Conservation (phyloP, 495 filamentous ascomycete genomes). For the Hapsidospora chrysogenum region DNA sequence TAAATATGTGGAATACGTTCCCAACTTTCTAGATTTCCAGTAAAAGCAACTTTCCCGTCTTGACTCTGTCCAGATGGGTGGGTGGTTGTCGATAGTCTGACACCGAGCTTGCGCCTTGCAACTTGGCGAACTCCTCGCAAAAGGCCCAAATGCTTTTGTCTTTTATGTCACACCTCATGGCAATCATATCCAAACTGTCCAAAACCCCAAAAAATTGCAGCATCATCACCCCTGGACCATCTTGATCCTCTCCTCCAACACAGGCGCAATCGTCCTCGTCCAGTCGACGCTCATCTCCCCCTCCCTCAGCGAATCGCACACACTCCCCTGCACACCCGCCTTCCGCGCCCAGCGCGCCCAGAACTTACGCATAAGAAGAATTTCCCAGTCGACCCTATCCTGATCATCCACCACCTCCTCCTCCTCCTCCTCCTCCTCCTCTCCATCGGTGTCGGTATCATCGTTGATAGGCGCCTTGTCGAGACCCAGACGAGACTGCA, state of each 20-base stretch:
- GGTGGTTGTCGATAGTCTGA: no score
- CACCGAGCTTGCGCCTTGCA: no score
- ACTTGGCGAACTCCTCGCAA: no score
- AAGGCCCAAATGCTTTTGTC: no score
- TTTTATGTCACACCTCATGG: no score
- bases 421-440: slow-evolving; percentile 15
- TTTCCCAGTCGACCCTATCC: slow-evolving; percentile 16
- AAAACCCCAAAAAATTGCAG: no score
- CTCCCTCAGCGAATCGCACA: slow-evolving; percentile 28
- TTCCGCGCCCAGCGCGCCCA: slow-evolving; percentile 60
- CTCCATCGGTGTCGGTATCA: slow-evolving; percentile 16
- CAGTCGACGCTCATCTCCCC: slow-evolving; percentile 50
- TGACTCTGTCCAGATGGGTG: no score
- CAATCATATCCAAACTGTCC: no score
- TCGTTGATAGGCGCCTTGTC: slow-evolving; percentile 18
- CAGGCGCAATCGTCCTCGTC: slow-evolving; percentile 64
- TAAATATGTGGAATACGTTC: no score
- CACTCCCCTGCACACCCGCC: slow-evolving; percentile 36
- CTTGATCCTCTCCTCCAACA: slow-evolving; percentile 57
- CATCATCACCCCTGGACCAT: slow-evolving; percentile 7
- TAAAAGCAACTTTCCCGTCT: no score
- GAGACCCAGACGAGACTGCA: slow-evolving; percentile 26
- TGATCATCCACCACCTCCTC: slow-evolving; percentile 13
- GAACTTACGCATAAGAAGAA: slow-evolving; percentile 38
- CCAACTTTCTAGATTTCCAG: no score